Evolutionary conservation across 2,329 filamentous ascomycete genomes (phyloP), one percentile per base, ranked within the genome.

Genomic region (Lithohypha guttulata): DNA sequence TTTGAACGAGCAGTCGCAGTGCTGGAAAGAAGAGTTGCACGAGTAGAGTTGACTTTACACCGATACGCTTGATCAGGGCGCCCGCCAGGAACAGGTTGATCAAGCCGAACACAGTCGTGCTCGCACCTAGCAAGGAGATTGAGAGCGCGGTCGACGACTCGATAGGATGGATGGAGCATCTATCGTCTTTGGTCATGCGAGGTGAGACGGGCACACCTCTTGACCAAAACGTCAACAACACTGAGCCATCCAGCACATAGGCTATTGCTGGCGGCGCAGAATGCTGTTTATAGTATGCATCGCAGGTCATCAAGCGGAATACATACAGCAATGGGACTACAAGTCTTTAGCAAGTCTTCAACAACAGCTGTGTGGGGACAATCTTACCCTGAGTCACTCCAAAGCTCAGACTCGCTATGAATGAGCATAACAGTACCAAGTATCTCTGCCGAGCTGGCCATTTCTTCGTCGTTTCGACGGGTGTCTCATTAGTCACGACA

Each of bases 301-400:
- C 75, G 57, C 80, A 84, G 34, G 75, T 76, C 78, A 84, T 83
- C 2, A 81, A 54, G 42, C 77, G 75, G 50, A 84, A 82, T 17
- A 79, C 75, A 55, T 79, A 81, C 31, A 81, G 56, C 25, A 37
- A 13, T 17, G 30, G 27, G 18, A 32, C n/a, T n/a, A n/a, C 17
- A 21, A n/a, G 13, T 20, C 14, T 11, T 23, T 15, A 4, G 8
- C 11, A 36, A 20, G 13, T 9, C n/a, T 14, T 8, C 5, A 21
- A 22, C 22, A n/a, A 17, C 18, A 10, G 18, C 8, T 14, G 13
- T 8, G 4, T 20, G 18, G 14, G 14, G 48, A 51, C 26, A 6
- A 13, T 13, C 26, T 66, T 66, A 3, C 69, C 66, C 51, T 70
- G 66, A 0, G 68, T 70, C 14, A 69, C 63, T 14, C 61, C 57